Base-by-base conservation (phyloP, 139 green algal species). In the Chlamydomonas sp. region DNA sequence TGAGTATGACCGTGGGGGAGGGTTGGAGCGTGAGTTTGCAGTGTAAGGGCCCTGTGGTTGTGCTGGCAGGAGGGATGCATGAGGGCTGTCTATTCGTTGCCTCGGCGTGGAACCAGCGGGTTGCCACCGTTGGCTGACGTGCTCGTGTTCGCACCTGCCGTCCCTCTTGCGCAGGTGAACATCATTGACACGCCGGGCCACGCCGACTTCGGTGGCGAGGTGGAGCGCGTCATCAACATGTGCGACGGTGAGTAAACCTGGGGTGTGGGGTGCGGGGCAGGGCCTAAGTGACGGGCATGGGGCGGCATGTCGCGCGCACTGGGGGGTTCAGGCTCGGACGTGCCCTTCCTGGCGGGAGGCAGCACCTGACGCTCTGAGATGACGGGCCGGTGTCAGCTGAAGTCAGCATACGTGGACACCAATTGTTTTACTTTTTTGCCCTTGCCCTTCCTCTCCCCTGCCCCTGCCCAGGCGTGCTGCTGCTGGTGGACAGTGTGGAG, bases 141-240 rank as follows among this genome's bases (percentile, higher is more conserved):
- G 64, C 68, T 31, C 68, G 14, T 74, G 68, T 31, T 15, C 4
- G 68, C 6, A 7, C 10, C 4, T 20, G 18, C 20, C 68, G 18
- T 20, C 68, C 12, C 64, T 15, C 10, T 74, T 12, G 12, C 10
- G 8, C 98, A 98, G 91, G 98, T 99, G 89, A 99, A 99, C 91
- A 98, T 99, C 93, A 99, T 99, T 78, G 98, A 99, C 92, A 99
- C 98, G 1, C 98, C 98, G 1, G 98, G 98, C 77, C 98, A 99
- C 97, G 97, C 98, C 31, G 98, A 99, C 93, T 99, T 99, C 92
- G 98, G 98, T 71, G 98, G 98, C 1, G 98, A 99, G 92, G 98
- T 99, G 31, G 98, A 99, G 95, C 96, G 98, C 63, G 97, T 99
- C 72, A 96, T 99, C 78, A 99, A 99, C 94, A 99, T 99, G 98